Evolutionary conservation across 192 early-diverging fungal species (phyloP), one percentile per base, ranked within the genome.

Genomic region (Dispira parvispora): DNA sequence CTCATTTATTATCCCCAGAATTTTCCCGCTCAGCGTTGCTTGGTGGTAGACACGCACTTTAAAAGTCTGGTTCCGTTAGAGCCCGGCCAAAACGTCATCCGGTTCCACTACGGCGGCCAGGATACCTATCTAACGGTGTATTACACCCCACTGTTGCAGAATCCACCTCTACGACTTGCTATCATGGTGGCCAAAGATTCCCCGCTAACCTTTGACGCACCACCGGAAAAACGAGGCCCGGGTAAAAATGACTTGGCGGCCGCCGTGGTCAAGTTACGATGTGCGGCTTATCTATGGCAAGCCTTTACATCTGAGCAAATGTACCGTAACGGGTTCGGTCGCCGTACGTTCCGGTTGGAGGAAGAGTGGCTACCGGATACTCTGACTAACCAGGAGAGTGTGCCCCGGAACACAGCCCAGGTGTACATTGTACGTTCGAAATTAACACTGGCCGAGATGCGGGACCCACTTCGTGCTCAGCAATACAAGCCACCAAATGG

Each of bases 231-330:
- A 27, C 70, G 68, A 14, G 67, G 71, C 0, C 66, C 67, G 1
- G 69, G 71, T 2, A 57, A 71, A 9, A 76, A 80, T 65, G 69
- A 70, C 12, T 49, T 84, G 6, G 72, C 75, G 9, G 67, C 71
- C 16, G 83, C 80, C 0, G 65, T 75, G 26, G 68, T 72, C 60
- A 83, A 83, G 62, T 65, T 84, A 38, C 66, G 85, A 8, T 83
- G 76, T 66, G 73, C 74, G 13, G 82, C 73, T 8, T 85, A 87
- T 63, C 66, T 87, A 53, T 87, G 85, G 85, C 84, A 86, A 66
- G 85, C 85, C 12, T 86, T 82, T 64, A 78, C 76, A 27, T 71
- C 84, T 11, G 85, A 87, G 65, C 82, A 85, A 67, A 72, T 87
- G 71, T 69, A 82, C 63, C 77, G 85, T 18, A 70, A 78, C 43